Evolutionary conservation across 305 asterid species (phyloP).

Genomic region (Rubia balearica): DNA sequence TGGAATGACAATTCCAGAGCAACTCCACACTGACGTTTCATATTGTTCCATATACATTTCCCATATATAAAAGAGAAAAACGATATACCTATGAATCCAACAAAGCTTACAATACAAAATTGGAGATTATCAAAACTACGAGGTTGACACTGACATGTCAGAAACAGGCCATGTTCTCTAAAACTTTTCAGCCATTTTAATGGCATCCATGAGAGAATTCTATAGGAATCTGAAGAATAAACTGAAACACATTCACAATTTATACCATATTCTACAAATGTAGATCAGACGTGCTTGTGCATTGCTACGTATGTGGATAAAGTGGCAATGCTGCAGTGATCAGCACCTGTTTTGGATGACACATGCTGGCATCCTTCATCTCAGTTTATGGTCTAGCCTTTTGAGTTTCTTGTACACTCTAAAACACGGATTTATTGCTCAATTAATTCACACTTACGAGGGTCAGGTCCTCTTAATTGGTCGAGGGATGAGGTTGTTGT

Average conservation of each 20-base stretch:
- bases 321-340: neutral
- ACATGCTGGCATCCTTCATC: neutral
- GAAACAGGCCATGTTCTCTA: neutral
- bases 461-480: slow-evolving; percentile 1
- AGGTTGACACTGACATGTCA: neutral
- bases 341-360: neutral
- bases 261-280: neutral
- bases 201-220: neutral
- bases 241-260: neutral
- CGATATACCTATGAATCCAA: neutral
- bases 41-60: neutral
- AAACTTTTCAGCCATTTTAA: neutral
- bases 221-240: neutral
- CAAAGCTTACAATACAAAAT: neutral
- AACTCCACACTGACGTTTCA: neutral
- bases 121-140: neutral
- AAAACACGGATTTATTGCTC: neutral
- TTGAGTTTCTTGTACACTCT: neutral
- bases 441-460: neutral
- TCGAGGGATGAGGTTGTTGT: slow-evolving; percentile 23
- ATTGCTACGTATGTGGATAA: neutral
- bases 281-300: neutral
- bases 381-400: neutral
- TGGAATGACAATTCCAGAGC: neutral
- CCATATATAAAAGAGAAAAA: neutral